Conservation (phyloP, 352 stramenopile species). For the Blastocystis sp. region DNA sequence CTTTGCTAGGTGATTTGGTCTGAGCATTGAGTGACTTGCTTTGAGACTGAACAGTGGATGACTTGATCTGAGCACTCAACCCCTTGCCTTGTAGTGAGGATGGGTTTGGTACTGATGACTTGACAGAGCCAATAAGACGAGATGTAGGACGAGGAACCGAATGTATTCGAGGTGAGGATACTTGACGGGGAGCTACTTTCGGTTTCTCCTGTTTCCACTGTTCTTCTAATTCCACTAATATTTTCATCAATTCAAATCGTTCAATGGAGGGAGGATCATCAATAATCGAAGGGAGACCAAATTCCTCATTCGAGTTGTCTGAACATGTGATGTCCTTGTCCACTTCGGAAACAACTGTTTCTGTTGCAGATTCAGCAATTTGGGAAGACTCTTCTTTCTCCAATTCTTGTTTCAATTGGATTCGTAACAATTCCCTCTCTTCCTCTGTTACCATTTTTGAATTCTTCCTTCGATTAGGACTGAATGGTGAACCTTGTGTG, state of each 20-base stretch:
- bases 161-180: too few relatives aligned
- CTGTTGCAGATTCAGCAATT: neutral
- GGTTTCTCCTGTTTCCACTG: neutral
- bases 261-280: neutral
- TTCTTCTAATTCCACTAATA: constrained; percentile 29
- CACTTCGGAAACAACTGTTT: neutral
- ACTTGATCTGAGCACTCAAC: too few relatives aligned
- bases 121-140: too few relatives aligned
- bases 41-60: too few relatives aligned
- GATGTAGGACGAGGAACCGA: too few relatives aligned
- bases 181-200: too few relatives aligned
- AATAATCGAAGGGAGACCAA: neutral
- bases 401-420: neutral
- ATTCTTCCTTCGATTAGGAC: neutral
- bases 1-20: too few relatives aligned
- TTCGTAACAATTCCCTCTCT: constrained; percentile 7
- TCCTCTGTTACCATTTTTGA: constrained; percentile 15
- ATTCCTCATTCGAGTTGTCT: neutral
- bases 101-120: too few relatives aligned
- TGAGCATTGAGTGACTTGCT: too few relatives aligned
- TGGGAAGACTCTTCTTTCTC: neutral
- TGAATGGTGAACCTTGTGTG: neutral
- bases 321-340: constrained; percentile 2
- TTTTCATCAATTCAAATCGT: constrained; percentile 15
- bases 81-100: too few relatives aligned